phyloP scores from a whole-genome alignment of 352 stramenopile species.

The Pythium folliculosum region DNA sequence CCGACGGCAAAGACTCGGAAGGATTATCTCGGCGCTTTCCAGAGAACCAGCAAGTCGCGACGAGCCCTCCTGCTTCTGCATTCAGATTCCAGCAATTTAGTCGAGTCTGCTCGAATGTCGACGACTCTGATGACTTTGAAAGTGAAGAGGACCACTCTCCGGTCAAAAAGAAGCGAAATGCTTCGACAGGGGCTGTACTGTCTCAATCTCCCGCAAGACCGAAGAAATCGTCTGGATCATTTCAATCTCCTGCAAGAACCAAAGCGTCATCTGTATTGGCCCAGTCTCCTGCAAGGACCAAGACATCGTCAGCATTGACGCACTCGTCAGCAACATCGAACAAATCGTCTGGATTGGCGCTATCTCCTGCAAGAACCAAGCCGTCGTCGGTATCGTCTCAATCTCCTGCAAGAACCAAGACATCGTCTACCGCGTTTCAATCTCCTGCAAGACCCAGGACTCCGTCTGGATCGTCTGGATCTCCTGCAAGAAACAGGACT shows the following conservation, averaged over 20 bases:
- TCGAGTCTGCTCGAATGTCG: slow-evolving; percentile 47
- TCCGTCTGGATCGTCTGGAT: not conserved
- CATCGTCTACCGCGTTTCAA: not conserved
- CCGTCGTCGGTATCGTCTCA: not conserved
- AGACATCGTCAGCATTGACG: too few species aligned
- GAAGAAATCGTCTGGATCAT: not conserved
- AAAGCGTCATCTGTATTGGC: not conserved
- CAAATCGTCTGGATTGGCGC: too few species aligned
- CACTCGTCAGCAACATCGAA: too few species aligned
- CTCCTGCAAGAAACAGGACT: not conserved
- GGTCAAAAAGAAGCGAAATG: slow-evolving; percentile 11
- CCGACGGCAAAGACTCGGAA: not conserved
- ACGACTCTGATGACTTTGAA: slow-evolving; percentile 41
- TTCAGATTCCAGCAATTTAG: slow-evolving; percentile 34
- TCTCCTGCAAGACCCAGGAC: not conserved
- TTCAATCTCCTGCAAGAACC: not conserved
- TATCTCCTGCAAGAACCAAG: not conserved
- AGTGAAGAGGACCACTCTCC: slow-evolving; percentile 15
- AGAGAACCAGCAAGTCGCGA: slow-evolving; percentile 12
- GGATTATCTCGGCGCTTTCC: slow-evolving; percentile 9
- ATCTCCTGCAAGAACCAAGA: not conserved
- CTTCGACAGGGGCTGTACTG: not conserved
- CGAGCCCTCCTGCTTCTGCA: slow-evolving; percentile 27
- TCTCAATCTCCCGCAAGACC: not conserved
- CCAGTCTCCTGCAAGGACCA: not conserved